phyloP scores from a whole-genome alignment of 2,329 filamentous ascomycete species.

The Sporothrix brunneoviolacea region DNA sequence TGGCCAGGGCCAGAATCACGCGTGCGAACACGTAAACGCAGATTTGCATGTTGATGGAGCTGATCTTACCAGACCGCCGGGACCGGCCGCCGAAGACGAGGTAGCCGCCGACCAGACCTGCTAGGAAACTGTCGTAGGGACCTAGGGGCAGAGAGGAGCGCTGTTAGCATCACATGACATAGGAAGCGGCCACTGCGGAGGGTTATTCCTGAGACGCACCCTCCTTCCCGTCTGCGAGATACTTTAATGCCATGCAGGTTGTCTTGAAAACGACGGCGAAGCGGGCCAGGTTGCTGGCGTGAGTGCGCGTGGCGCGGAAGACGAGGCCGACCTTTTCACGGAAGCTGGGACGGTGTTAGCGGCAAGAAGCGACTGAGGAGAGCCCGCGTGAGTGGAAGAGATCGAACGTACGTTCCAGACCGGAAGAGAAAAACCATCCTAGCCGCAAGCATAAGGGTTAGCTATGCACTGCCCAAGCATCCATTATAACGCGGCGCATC shows the following conservation, averaged over 20 bases:
- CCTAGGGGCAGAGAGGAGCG: slow-evolving; percentile 31
- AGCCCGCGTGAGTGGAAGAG: slow-evolving; percentile 10
- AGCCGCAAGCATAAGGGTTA: slow-evolving; percentile 2
- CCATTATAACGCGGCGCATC: background rate
- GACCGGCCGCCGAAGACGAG: slow-evolving; percentile 72
- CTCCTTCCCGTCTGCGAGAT: slow-evolving; percentile 56
- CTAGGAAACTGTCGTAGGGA: slow-evolving; percentile 76
- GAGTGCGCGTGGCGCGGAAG: slow-evolving; percentile 77
- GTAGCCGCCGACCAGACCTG: slow-evolving; percentile 85
- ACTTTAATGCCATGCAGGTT: slow-evolving; percentile 67
- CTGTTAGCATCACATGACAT: background rate
- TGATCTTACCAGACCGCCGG: slow-evolving; percentile 59
- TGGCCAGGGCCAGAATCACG: slow-evolving; percentile 76
- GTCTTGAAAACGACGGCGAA: slow-evolving; percentile 90
- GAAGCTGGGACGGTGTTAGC: slow-evolving; percentile 3
- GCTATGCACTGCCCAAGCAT: too few species aligned
- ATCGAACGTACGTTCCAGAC: slow-evolving; percentile 65
- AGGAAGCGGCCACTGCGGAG: too few species aligned
- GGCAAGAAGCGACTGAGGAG: background rate
- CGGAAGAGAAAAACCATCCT: slow-evolving; percentile 97
- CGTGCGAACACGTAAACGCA: slow-evolving; percentile 96
- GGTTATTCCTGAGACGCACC: slow-evolving; percentile 26
- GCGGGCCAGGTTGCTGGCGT: slow-evolving; percentile 84
- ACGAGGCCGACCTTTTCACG: slow-evolving; percentile 68
- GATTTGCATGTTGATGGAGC: slow-evolving; percentile 89